Evolutionary conservation across 768 basidiomycete species (phyloP).

Genomic region (Hericium alpestre): DNA sequence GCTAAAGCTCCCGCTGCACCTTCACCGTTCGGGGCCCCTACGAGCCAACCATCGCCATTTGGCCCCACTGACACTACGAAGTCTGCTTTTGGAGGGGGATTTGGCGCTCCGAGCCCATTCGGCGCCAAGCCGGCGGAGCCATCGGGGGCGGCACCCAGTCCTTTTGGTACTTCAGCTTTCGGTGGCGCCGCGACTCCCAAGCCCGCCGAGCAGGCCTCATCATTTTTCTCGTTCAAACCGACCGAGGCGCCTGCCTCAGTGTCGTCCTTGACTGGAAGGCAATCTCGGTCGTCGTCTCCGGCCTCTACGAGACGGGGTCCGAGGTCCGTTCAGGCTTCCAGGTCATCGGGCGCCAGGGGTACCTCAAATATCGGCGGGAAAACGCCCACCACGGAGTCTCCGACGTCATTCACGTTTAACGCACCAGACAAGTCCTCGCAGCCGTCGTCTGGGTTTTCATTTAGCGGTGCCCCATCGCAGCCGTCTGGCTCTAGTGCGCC

Average conservation of each 20-base stretch:
- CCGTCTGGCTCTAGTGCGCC: not conserved
- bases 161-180: not conserved
- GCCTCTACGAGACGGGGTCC: not conserved
- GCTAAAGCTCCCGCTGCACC: too few relatives aligned
- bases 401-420: too few relatives aligned
- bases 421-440: too few relatives aligned
- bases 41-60: too few relatives aligned
- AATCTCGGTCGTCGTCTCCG: not conserved
- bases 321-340: not conserved
- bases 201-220: not conserved
- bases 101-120: not conserved
- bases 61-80: not conserved
- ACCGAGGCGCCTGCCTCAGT: not conserved
- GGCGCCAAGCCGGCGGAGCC: not conserved
- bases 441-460: too few relatives aligned
- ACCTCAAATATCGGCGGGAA: not conserved
- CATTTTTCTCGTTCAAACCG: not conserved
- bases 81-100: not conserved
- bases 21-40: too few relatives aligned
- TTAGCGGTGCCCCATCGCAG: too few relatives aligned
- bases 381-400: too few relatives aligned
- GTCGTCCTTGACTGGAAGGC: not conserved
- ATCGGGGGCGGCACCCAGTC: not conserved
- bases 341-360: not conserved
- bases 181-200: not conserved